A percentile compares a stretch with the other conserved stretches of the same genome.
Evolutionary conservation across 2,329 filamentous ascomycete genomes (phyloP).

Genomic region (Aspergillus neoniger): DNA sequence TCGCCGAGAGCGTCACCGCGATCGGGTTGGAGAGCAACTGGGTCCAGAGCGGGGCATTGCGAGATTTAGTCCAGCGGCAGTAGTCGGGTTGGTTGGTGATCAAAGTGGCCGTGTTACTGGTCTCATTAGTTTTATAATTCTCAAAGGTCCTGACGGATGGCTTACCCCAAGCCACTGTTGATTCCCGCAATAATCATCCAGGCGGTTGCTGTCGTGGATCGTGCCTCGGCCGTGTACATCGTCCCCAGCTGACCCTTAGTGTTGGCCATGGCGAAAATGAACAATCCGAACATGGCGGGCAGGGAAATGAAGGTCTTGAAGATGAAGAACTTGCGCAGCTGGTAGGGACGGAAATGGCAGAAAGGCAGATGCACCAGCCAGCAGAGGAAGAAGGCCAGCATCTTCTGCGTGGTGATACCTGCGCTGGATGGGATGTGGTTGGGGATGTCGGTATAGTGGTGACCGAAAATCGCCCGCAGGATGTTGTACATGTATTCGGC

Average conservation of each 20-base stretch:
- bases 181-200: constrained; percentile 46
- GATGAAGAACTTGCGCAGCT: constrained; percentile 49
- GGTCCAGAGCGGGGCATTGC: constrained; percentile 44
- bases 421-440: constrained; percentile 23
- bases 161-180: constrained; percentile 40
- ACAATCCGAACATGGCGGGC: constrained; percentile 40
- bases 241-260: constrained; percentile 38
- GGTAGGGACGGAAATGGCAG: constrained; percentile 47
- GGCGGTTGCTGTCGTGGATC: constrained; percentile 13
- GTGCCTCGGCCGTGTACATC: constrained; percentile 22
- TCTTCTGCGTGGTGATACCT: constrained; percentile 36
- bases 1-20: constrained; percentile 44
- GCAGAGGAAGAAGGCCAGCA: constrained; percentile 43
- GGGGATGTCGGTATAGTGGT: constrained; percentile 33
- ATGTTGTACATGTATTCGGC: constrained; percentile 25
- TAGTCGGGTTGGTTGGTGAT: constrained; percentile 51
- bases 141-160: no score
- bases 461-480: constrained; percentile 36
- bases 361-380: constrained; percentile 48
- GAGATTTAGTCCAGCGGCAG: constrained; percentile 37
- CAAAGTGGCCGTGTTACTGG: constrained; percentile 37
- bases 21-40: constrained; percentile 46
- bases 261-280: constrained; percentile 46
- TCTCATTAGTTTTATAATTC: neutral
- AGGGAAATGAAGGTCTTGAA: constrained; percentile 47